These are phyloP conservation scores for Exophiala phaeomuriformis DNA, from an alignment of 2,329 filamentous ascomycete species.

Conservation along the genomic window DNA sequence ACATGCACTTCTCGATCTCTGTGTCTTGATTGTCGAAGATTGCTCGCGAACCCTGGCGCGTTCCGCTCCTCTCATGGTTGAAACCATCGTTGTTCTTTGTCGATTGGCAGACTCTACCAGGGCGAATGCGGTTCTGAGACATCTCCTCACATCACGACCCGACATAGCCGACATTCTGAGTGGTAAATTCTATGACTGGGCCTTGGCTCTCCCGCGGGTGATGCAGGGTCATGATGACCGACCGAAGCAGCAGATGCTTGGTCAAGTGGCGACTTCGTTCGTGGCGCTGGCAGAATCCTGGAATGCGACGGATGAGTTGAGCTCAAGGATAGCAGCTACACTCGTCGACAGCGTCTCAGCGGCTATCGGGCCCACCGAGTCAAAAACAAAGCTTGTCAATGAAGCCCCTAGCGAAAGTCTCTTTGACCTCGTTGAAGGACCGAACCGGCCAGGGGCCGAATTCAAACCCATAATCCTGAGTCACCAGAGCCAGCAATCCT, in stretches of 20 bases:
- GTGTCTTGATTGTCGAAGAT: constrained; percentile 66
- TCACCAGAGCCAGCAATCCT: constrained; percentile 32
- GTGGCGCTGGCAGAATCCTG: constrained; percentile 57
- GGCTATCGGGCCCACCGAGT: constrained; percentile 35
- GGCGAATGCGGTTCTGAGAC: constrained; percentile 43
- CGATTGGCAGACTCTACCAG: constrained; percentile 42
- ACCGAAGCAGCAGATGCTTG: constrained; percentile 64
- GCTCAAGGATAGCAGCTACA: constrained; percentile 59
- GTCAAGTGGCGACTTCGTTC: constrained; percentile 68
- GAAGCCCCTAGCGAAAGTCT: constrained; percentile 4
- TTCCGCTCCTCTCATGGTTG: constrained; percentile 64
- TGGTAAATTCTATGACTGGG: constrained; percentile 69
- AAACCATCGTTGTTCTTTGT: constrained; percentile 68
- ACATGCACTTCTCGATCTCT: constrained; percentile 60
- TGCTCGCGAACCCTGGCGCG: constrained; percentile 67
- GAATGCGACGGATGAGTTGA: constrained; percentile 58
- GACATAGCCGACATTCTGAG: constrained; percentile 59
- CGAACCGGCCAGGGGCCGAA: background rate
- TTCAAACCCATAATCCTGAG: constrained; percentile 23
- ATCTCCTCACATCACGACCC: constrained; percentile 56
- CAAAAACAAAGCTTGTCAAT: constrained; percentile 8
- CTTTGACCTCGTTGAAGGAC: constrained; percentile 7
- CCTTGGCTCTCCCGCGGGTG: constrained; percentile 67
- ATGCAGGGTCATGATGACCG: constrained; percentile 80
- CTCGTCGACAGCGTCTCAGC: constrained; percentile 65